These are phyloP conservation scores for Pythium folliculosum DNA, from an alignment of 352 stramenopile species.

Conservation along the genomic window DNA sequence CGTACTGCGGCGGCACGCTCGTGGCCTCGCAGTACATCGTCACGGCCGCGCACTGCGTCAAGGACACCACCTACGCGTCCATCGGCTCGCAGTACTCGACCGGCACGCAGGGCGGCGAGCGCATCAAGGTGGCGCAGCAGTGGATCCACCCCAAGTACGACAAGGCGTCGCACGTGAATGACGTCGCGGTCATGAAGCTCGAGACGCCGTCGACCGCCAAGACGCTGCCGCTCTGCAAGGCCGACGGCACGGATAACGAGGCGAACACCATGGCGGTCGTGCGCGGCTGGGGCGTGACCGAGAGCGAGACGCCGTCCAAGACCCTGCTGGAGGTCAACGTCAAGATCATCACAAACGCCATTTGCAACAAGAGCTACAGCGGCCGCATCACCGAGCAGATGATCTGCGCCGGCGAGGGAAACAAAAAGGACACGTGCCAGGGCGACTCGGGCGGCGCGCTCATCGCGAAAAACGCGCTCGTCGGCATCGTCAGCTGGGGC, in stretches of 20 bases:
- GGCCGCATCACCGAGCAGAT: conserved; percentile 62
- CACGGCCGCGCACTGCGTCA: conserved; percentile 75
- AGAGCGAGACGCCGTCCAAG: conserved; percentile 39
- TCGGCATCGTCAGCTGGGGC: conserved; percentile 74
- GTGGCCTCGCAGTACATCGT: conserved; percentile 66
- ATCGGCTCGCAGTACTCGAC: conserved; percentile 50
- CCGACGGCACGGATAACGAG: conserved; percentile 53
- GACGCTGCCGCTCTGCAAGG: conserved; percentile 36
- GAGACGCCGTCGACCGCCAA: conserved; percentile 37
- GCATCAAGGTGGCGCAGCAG: conserved; percentile 43
- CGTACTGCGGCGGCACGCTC: conserved; percentile 70
- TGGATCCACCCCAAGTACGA: conserved; percentile 60
- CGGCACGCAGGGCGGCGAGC: conserved; percentile 45
- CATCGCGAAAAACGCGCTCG: conserved; percentile 47
- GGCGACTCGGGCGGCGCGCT: conserved; percentile 69
- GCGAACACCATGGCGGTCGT: conserved; percentile 55
- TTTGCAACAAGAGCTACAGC: conserved; percentile 61
- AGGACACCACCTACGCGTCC: conserved; percentile 47
- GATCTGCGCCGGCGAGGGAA: conserved; percentile 54
- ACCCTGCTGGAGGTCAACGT: conserved; percentile 60
- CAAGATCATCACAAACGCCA: conserved; percentile 53
- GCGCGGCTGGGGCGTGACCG: conserved; percentile 60
- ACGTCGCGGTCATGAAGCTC: conserved; percentile 63
- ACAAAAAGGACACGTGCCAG: conserved; percentile 56
- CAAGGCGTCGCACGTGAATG: conserved; percentile 50